phyloP scores from a whole-genome alignment of 352 stramenopile genomes.

The Phytopythium mirpurense region DNA sequence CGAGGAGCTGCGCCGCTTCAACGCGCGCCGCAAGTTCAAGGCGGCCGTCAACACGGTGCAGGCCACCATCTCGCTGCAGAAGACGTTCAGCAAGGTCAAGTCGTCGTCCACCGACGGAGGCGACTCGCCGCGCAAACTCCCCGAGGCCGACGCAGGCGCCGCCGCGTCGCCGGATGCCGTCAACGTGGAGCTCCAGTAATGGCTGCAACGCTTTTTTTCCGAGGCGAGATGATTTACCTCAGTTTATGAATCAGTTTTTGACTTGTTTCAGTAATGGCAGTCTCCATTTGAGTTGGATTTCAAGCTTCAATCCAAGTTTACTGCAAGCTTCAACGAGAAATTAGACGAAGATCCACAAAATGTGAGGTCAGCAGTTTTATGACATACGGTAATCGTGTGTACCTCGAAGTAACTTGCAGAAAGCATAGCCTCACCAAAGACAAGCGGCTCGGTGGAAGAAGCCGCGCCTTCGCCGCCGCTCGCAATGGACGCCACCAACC shows the following conservation, averaged over 20 bases:
- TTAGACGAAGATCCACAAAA: no score
- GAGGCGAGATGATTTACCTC: no score
- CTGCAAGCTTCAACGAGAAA: no score
- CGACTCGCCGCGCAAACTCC: conserved; percentile 10
- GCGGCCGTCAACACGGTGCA: conserved; percentile 87
- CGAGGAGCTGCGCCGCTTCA: conserved; percentile 91
- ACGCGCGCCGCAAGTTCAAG: conserved; percentile 94
- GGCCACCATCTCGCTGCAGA: conserved; percentile 65
- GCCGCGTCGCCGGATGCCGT: conserved; percentile 2
- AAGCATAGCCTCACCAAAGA: no score
- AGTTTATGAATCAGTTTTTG: no score
- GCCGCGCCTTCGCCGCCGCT: not conserved
- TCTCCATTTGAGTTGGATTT: no score
- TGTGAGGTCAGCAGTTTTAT: no score
- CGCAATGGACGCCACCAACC: not conserved
- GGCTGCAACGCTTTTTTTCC: not conserved
- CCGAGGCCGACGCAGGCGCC: not conserved
- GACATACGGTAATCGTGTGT: no score
- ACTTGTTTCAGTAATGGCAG: no score
- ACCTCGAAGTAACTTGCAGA: no score
- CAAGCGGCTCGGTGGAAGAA: not conserved
- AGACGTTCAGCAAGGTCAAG: conserved; percentile 65
- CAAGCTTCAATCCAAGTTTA: no score
- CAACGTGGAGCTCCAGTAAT: conserved; percentile 7
- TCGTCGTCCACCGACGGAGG: conserved; percentile 21